Base-by-base conservation (phyloP, 164 flowering plant genomes). In the Nelumbo lutea region DNA sequence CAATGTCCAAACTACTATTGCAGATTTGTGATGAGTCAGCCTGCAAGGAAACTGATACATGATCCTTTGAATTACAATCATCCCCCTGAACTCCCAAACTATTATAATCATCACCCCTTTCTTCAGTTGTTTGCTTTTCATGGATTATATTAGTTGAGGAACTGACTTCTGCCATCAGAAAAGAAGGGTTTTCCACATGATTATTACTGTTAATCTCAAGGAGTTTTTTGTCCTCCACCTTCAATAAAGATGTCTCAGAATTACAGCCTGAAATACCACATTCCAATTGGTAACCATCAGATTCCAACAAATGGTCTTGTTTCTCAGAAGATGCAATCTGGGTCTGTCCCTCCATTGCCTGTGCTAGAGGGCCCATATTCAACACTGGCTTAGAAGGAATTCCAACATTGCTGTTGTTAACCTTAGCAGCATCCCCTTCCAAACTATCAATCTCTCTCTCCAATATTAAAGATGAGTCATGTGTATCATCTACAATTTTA, bases 111-210 rank as follows among this genome's bases (percentile, higher is more conserved):
- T 59, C 77, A 59, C 73, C 59, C 1, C 42, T 39, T 68, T 65
- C 73, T 67, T 50, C 75, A 64, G 58, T 53, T 27, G 43, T 71
- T 42, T 61, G 71, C 48, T 66, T 46, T 68, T 63, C 81, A 41
- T 61, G 64, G 69, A 10, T 38, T 44, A 61, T 6, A 70, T 77
- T 71, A 73, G 77, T 67, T 65, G 82, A 71, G 57, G 75, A 70
- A 42, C 41, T 56, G 9, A 65, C 68, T 4, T 71, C 69, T 56
- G 48, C 75, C 52, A 56, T 39, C 40, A 66, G 65, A 60, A 56
- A 62, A 50, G 77, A 71, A 61, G 53, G 45, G 6, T 56, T 71
- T 70, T 58, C 73, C 14, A 15, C 65, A 55, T 59, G 45, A 66
- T 51, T 39, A 46, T 55, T 51, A 39, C 46, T 67, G 66, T 42